Evolutionary conservation across 768 basidiomycete genomes (phyloP).

Genomic region (Boletus speciosus): DNA sequence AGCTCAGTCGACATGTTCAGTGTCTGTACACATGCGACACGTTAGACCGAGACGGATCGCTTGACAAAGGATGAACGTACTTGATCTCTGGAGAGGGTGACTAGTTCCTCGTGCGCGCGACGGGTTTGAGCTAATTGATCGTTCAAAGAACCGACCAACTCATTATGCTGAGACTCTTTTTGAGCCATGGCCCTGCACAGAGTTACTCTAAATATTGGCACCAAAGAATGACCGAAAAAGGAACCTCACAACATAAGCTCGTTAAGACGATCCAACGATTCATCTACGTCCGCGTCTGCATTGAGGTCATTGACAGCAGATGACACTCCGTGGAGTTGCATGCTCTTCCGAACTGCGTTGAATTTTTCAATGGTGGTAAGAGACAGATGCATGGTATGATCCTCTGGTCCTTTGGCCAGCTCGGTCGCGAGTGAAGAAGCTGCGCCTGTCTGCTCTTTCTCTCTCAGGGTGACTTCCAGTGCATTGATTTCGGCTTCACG

Average conservation of each 20-base stretch:
- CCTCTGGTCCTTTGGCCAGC: slow-evolving; percentile 13
- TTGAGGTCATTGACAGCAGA: slow-evolving; percentile 24
- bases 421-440: neutral
- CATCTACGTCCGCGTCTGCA: slow-evolving; percentile 50
- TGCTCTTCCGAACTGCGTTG: slow-evolving; percentile 64
- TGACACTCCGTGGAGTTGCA: slow-evolving; percentile 48
- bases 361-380: slow-evolving; percentile 73
- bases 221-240: slow-evolving; percentile 1
- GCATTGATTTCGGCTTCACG: slow-evolving; percentile 86
- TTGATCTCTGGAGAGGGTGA: slow-evolving; percentile 80
- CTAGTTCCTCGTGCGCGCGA: slow-evolving; percentile 79
- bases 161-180: slow-evolving; percentile 89
- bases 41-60: neutral
- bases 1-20: slow-evolving; percentile 87
- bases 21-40: slow-evolving; percentile 41
- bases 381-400: slow-evolving; percentile 46
- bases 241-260: slow-evolving; percentile 84
- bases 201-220: slow-evolving; percentile 4
- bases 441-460: slow-evolving; percentile 27
- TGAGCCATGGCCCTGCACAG: slow-evolving; percentile 86
- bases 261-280: slow-evolving; percentile 76
- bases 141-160: slow-evolving; percentile 71
- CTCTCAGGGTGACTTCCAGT: slow-evolving; percentile 57
- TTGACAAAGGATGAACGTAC: slow-evolving; percentile 37
- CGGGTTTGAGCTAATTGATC: slow-evolving; percentile 64